phyloP scores from a whole-genome alignment of 1,284 basidiomycete genomes.

The Puccinia polysora region DNA sequence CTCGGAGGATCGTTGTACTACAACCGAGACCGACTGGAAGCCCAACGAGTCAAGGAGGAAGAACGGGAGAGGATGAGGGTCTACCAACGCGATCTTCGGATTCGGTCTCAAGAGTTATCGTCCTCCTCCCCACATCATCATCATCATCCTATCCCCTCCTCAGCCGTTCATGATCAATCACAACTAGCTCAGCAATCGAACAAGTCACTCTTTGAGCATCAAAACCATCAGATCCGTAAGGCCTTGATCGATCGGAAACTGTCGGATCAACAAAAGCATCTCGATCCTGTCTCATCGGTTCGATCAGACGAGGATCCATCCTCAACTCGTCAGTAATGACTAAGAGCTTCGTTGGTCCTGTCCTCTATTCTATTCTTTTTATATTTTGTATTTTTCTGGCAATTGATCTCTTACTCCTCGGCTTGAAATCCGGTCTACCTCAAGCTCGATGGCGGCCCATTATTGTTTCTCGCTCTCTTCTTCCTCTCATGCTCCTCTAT shows the following conservation, averaged over 20 bases:
- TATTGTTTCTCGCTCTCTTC: no score
- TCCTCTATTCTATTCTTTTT: no score
- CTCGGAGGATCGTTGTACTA: constrained; percentile 39
- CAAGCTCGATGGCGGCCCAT: no score
- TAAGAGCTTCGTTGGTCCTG: no score
- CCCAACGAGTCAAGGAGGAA: not conserved
- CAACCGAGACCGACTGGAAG: constrained; percentile 13
- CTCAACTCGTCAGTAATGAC: no score
- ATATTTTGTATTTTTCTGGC: no score
- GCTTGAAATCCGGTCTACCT: no score
- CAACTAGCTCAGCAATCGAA: not conserved
- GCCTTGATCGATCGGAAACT: constrained; percentile 14
- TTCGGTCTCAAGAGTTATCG: constrained; percentile 5
- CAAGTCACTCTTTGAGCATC: constrained; percentile 3
- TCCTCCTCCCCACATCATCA: not conserved
- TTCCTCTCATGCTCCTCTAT: no score
- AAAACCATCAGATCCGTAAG: constrained; percentile 9
- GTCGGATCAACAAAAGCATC: constrained; percentile 15
- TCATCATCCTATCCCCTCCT: not conserved
- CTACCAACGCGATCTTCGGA: constrained; percentile 17
- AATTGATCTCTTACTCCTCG: no score
- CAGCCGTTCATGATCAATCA: not conserved
- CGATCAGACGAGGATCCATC: no score
- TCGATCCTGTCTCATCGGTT: no score
- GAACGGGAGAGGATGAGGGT: constrained; percentile 23